These are phyloP conservation scores for Silybum marianum DNA, from an alignment of 129 eudicot species.

Conservation along the genomic window DNA sequence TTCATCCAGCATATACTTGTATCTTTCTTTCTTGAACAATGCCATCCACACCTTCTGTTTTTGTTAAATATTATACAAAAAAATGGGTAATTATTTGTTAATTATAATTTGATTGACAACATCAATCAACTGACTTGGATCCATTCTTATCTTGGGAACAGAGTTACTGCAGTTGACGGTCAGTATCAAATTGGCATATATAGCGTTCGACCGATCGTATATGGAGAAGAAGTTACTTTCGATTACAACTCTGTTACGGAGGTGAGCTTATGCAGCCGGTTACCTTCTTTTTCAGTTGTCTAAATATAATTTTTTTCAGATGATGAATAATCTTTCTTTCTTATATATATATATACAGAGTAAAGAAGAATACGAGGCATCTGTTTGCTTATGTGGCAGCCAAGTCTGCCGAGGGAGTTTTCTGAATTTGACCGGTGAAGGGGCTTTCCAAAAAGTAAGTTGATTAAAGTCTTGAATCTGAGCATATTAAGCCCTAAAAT, in stretches of 20 bases:
- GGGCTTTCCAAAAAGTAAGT: slow-evolving; percentile 87
- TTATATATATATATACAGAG: slow-evolving; percentile 62
- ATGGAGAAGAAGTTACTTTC: slow-evolving; percentile 94
- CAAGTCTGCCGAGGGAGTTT: slow-evolving; percentile 99
- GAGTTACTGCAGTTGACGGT: slow-evolving; percentile 98
- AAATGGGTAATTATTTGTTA: not conserved
- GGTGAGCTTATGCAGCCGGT: slow-evolving; percentile 40
- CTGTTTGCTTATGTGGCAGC: slow-evolving; percentile 96
- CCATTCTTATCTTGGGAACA: slow-evolving; percentile 36
- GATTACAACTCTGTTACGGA: slow-evolving; percentile 99
- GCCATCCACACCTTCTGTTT: not conserved
- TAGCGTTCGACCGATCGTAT: slow-evolving; percentile 75
- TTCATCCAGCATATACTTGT: no score
- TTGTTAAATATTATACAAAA: not conserved
- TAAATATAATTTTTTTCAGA: not conserved
- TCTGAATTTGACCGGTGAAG: slow-evolving; percentile 90
- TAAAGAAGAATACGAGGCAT: slow-evolving; percentile 97
- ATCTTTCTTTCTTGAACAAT: not conserved
- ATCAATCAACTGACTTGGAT: no score
- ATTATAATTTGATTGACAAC: not conserved
- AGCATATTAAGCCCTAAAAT: not conserved
- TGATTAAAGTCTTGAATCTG: not conserved
- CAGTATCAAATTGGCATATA: slow-evolving; percentile 97
- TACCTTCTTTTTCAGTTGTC: not conserved
- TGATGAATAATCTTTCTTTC: slow-evolving; percentile 11